Evolutionary conservation across 2,329 filamentous ascomycete species (phyloP), one percentile per base, ranked within the genome.

Genomic region (Aspergillus glaucus): DNA sequence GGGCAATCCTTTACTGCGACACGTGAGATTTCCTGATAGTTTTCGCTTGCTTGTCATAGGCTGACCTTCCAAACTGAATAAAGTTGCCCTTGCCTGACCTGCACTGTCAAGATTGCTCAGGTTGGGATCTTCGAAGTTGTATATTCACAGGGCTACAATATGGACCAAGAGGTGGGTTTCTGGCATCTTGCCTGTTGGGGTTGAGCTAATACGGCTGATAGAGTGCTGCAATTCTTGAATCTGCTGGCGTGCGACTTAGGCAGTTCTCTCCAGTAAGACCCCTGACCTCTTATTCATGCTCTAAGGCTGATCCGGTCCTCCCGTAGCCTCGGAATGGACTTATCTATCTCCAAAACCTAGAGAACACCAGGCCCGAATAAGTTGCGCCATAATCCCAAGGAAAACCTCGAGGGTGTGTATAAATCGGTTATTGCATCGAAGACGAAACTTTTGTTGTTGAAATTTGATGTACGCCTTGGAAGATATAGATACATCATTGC

Each of bases 101-200:
- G 93, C 70, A 95, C 89, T 62, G 95, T 98, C 75, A 98, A 98
- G 75, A 97, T 98, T 62, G 88, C 89, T 19, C 93, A 98, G 73
- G 89, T 97, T 6, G 93, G 93, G 15, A 95, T 98, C 56, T 83
- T 81, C 39, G 93, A 98, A 75, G 93, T 98, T 12, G 91, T 98
- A 12, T 98, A 95, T 62, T 91, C 84, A 56, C 86, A 94, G 64
- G 84, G 87, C 22, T 98, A 98, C 67, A 92, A 92, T 66, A 96
- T 98, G 86, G 93, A 98, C 63, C 80, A 76, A 37, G 82, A 88
- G 54, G 76, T 79, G 60, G 47, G 68, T 53, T 24, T 48, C 12
- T 26, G 19, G 24, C 43, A 34, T 6, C 19, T 4, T 22, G 34
- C 15, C 7, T 21, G 15, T 34, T 28, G n/a, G 14, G 40, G 34